These are phyloP conservation scores for Piper betle DNA, from an alignment of 164 flowering plant species.

Conservation along the genomic window DNA sequence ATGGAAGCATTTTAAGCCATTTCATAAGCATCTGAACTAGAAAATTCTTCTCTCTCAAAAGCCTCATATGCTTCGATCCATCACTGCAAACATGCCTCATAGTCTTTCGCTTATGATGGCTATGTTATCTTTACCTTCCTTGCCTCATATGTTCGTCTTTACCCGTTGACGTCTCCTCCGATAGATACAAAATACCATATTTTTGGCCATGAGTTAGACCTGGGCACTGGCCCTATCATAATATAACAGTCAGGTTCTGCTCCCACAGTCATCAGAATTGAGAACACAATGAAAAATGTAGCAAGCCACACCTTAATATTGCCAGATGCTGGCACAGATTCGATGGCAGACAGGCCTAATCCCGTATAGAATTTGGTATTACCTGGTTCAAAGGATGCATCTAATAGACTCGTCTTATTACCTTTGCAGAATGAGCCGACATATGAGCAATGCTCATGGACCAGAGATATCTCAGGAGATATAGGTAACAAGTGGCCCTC, in stretches of 20 bases:
- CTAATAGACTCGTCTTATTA: conserved; percentile 18
- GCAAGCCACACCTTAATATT: conserved; percentile 46
- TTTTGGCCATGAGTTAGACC: conserved; percentile 9
- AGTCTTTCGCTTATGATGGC: neutral
- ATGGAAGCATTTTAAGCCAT: too few species aligned
- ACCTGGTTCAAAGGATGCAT: conserved; percentile 22
- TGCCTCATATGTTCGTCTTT: neutral
- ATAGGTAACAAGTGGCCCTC: conserved; percentile 93
- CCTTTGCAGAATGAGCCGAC: conserved; percentile 66
- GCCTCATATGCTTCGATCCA: neutral
- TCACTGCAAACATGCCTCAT: neutral
- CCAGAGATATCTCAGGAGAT: conserved; percentile 75
- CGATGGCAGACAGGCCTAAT: conserved; percentile 12
- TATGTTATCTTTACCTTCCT: neutral
- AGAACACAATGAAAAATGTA: neutral
- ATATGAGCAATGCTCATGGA: conserved; percentile 74
- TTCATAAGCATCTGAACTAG: too few species aligned
- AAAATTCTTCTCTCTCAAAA: too few species aligned
- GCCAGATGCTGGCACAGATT: conserved; percentile 30
- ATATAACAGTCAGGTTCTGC: conserved; percentile 1
- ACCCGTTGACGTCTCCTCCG: neutral
- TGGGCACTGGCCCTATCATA: conserved; percentile 5
- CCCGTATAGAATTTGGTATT: conserved; percentile 14
- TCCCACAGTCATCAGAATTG: neutral
- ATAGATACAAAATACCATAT: conserved; percentile 4